Conservation (phyloP, 768 basidiomycete genomes). For the Pisolithus microcarpus region DNA sequence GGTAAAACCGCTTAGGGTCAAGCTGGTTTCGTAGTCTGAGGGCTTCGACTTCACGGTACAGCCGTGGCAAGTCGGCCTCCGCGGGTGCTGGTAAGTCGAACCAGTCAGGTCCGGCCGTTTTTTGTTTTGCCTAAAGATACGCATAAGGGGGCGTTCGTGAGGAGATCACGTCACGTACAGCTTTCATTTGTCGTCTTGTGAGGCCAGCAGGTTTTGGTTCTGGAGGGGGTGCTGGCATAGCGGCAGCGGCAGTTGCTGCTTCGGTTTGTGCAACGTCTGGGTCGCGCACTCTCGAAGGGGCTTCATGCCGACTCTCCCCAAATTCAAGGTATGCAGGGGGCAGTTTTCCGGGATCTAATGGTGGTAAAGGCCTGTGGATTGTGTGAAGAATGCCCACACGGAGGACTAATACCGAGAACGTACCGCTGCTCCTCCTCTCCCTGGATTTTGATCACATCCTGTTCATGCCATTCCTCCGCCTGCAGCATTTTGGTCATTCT, state of each 20-base stretch:
- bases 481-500: slow-evolving; percentile 16
- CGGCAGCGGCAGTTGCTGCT: slow-evolving; percentile 41
- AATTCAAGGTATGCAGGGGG: slow-evolving; percentile 61
- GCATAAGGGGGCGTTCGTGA: background rate
- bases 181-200: slow-evolving; percentile 67
- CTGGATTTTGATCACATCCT: slow-evolving; percentile 45
- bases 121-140: slow-evolving; percentile 47
- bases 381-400: slow-evolving; percentile 1
- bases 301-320: slow-evolving; percentile 34
- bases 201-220: slow-evolving; percentile 62
- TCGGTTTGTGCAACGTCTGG: slow-evolving; percentile 52
- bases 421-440: slow-evolving; percentile 29
- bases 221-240: slow-evolving; percentile 52
- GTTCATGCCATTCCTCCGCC: slow-evolving; percentile 35
- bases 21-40: slow-evolving; percentile 80
- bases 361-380: slow-evolving; percentile 47
- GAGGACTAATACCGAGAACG: slow-evolving; percentile 18
- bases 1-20: slow-evolving; percentile 88
- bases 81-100: slow-evolving; percentile 82
- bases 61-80: slow-evolving; percentile 69
- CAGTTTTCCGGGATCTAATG: slow-evolving; percentile 57
- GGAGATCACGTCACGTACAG: slow-evolving; percentile 36
- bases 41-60: slow-evolving; percentile 83
- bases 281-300: slow-evolving; percentile 47
- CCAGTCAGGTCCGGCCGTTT: slow-evolving; percentile 77